Conservation (phyloP, 2,329 filamentous ascomycete species). For the Cryphonectria carpinicola region DNA sequence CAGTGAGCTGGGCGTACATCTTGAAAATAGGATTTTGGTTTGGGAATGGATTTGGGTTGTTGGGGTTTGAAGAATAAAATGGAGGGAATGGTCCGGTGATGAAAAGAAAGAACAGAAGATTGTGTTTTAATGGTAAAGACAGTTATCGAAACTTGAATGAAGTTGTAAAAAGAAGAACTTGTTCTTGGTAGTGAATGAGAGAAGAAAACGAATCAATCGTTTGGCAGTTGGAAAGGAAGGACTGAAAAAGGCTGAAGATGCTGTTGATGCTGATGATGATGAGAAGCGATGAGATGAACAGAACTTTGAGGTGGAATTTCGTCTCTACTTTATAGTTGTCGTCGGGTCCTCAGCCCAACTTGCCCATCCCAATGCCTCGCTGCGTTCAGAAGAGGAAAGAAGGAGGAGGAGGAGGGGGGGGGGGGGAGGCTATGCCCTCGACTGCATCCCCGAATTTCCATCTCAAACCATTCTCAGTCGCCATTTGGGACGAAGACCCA, state of each 20-base stretch:
- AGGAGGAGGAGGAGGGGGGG: too few species aligned
- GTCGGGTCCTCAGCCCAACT: neutral
- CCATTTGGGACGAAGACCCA: constrained; percentile 8
- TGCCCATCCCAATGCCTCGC: neutral
- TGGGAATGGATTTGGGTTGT: neutral
- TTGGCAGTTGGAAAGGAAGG: constrained; percentile 1
- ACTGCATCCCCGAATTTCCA: neutral
- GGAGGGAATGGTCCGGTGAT: neutral
- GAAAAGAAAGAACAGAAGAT: neutral
- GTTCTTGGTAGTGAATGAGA: constrained; percentile 14
- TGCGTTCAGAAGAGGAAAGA: neutral
- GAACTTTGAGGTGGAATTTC: neutral
- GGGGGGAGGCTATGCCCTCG: constrained; percentile 1
- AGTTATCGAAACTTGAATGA: constrained; percentile 4
- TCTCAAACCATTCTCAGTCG: neutral
- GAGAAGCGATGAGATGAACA: constrained; percentile 9
- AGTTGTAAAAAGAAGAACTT: neutral
- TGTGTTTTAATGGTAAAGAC: constrained; percentile 11
- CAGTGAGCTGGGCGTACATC: constrained; percentile 30
- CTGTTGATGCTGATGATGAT: constrained; percentile 18
- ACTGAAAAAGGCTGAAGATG: constrained; percentile 15
- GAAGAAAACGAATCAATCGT: constrained; percentile 24
- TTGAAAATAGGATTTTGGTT: constrained; percentile 28
- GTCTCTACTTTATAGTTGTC: constrained; percentile 12
- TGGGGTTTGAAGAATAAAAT: neutral